These are phyloP conservation scores for Hymenoscyphus albidus DNA, from an alignment of 2,329 filamentous ascomycete genomes.

Conservation along the genomic window DNA sequence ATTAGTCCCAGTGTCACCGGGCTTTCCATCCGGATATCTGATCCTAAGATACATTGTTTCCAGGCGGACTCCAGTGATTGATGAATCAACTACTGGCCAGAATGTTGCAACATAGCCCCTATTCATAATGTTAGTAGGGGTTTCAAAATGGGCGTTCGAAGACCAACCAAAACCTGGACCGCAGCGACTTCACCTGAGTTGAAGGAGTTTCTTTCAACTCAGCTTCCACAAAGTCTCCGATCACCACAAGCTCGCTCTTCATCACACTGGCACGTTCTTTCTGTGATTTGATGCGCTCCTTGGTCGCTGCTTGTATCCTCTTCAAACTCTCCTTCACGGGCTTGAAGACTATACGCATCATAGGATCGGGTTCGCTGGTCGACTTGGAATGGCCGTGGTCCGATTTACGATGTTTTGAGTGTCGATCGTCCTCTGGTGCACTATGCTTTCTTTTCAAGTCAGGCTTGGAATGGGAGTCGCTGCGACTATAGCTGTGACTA, in stretches of 20 bases:
- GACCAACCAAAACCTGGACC: slow-evolving; percentile 33
- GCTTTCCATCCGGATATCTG: slow-evolving; percentile 8
- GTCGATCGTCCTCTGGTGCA: slow-evolving; percentile 48
- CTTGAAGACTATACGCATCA: slow-evolving; percentile 46
- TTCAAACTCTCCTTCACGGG: slow-evolving; percentile 59
- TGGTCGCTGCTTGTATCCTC: slow-evolving; percentile 56
- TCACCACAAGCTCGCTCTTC: slow-evolving; percentile 56
- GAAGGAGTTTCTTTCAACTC: slow-evolving; percentile 23
- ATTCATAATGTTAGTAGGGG: slow-evolving; percentile 18
- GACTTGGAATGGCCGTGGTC: slow-evolving; percentile 36
- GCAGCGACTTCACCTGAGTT: slow-evolving; percentile 28
- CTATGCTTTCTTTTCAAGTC: slow-evolving; percentile 61
- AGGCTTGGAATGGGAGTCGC: slow-evolving; percentile 36
- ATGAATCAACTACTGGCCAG: slow-evolving; percentile 28
- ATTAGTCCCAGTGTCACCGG: slow-evolving; percentile 30
- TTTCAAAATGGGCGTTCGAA: background rate
- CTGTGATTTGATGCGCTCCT: slow-evolving; percentile 58
- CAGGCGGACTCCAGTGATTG: slow-evolving; percentile 24
- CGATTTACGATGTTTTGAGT: slow-evolving; percentile 49
- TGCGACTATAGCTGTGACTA: slow-evolving; percentile 40
- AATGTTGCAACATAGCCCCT: slow-evolving; percentile 35
- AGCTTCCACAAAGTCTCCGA: slow-evolving; percentile 58
- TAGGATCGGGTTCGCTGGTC: slow-evolving; percentile 26
- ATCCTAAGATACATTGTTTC: slow-evolving; percentile 34
- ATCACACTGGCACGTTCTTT: slow-evolving; percentile 60